Evolutionary conservation across 2,329 filamentous ascomycete species (phyloP), one percentile per base, ranked within the genome.

Genomic region (Knufia petricola): DNA sequence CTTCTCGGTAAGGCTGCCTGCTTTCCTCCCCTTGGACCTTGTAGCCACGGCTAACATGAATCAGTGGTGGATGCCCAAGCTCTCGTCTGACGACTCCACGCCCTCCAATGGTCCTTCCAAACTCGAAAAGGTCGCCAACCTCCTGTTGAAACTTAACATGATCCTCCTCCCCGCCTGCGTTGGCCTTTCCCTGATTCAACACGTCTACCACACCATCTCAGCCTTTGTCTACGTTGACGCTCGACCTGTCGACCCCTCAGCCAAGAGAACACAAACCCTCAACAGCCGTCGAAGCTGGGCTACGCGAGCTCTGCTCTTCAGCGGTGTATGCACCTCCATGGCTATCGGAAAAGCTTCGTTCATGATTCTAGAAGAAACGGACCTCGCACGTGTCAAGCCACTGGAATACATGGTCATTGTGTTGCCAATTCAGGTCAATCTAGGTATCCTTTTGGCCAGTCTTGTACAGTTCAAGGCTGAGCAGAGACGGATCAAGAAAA

Each of bases 21-120:
- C 28, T 12, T 2, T 34, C 17, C 7, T n/a, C n/a, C 31, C 21
- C 10, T 2, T 10, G n/a, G 17, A 43, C 19, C 20, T 13, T 17
- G 9, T 23, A 34, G 19, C 42, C 34, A 48, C 21, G 23, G 7
- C 15, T 13, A 38, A 40, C 8, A 46, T 36, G 20, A 24, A n/a
- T 43, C 26, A 58, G 56, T 58, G 56, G 56, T 58, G 56, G 56
- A 38, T 58, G 13, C 54, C 51, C n/a, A 50, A 50, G 21, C n/a
- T 40, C 31, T 40, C 40, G n/a, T 44, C 53, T 6, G 42, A 32
- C 21, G 50, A 6, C 4, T 37, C 34, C 6, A 3, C 17, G 8
- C 37, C 53, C 23, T 43, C 48, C 4, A 21, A 41, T 13, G 48
- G 51, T 17, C 46, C 53, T 4, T 43, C 36, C 13, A 46, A 19